Evolutionary conservation across 176 grass and related monocot genomes (phyloP).

Genomic region (Poa annua): DNA sequence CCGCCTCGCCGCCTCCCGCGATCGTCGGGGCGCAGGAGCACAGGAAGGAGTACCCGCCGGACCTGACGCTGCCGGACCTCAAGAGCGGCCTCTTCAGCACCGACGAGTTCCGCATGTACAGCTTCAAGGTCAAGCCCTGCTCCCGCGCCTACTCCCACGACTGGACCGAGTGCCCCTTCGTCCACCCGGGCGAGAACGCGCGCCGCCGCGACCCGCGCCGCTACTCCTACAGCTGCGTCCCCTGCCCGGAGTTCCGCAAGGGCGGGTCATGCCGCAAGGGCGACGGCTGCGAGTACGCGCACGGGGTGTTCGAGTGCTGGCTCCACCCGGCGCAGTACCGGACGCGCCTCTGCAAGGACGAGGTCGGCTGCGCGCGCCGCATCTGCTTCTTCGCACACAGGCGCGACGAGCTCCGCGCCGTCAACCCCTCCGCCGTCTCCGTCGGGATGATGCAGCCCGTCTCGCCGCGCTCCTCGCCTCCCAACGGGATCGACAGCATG

Average conservation of each 20-base stretch:
- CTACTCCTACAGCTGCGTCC: slow-evolving; percentile 93
- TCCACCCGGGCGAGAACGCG: slow-evolving; percentile 97
- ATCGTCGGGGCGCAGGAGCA: slow-evolving; percentile 16
- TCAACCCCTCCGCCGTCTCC: slow-evolving; percentile 72
- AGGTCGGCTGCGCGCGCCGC: slow-evolving; percentile 57
- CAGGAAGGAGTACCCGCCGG: slow-evolving; percentile 89
- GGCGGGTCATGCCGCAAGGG: slow-evolving; percentile 74
- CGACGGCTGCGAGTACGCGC: slow-evolving; percentile 79
- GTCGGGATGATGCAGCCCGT: slow-evolving; percentile 66
- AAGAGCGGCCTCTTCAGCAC: slow-evolving; percentile 90
- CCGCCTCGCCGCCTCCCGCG: slow-evolving; percentile 17
- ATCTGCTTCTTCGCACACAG: slow-evolving; percentile 93
- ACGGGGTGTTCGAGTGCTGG: slow-evolving; percentile 91
- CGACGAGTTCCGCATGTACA: slow-evolving; percentile 96
- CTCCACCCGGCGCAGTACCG: slow-evolving; percentile 89
- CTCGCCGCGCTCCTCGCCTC: slow-evolving; percentile 50
- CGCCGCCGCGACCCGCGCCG: slow-evolving; percentile 89
- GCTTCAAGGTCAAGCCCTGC: slow-evolving; percentile 98
- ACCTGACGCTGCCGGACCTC: slow-evolving; percentile 87
- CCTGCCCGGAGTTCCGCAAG: slow-evolving; percentile 95
- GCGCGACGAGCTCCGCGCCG: slow-evolving; percentile 77
- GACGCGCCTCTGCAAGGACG: slow-evolving; percentile 81
- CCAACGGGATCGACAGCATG: slow-evolving; percentile 55
- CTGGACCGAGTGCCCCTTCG: slow-evolving; percentile 99
- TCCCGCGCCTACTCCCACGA: slow-evolving; percentile 97